A percentile compares a stretch with the other conserved stretches of the same genome.
These are phyloP conservation scores for Tuber microsphaerosporum DNA, from an alignment of 495 filamentous ascomycete species.

Conservation along the genomic window DNA sequence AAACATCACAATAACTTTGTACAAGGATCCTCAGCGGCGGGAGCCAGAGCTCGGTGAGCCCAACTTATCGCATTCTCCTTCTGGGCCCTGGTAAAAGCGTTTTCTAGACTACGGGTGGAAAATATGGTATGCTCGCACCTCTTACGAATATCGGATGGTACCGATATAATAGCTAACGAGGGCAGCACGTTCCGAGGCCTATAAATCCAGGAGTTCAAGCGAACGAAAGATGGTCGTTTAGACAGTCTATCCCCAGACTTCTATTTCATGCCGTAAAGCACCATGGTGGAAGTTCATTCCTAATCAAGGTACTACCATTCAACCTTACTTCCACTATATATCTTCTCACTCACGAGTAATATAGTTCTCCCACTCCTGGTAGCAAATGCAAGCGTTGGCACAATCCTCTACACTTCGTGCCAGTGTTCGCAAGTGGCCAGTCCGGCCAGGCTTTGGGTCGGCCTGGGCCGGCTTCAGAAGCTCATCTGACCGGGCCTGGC, in stretches of 20 bases:
- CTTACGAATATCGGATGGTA: background rate
- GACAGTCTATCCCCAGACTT: constrained; percentile 69
- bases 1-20: constrained; percentile 28
- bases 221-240: constrained; percentile 58
- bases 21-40: constrained; percentile 58
- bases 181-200: constrained; percentile 49
- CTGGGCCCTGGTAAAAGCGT: constrained; percentile 77
- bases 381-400: constrained; percentile 78
- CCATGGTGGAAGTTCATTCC: constrained; percentile 80
- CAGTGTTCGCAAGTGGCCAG: too few relatives aligned
- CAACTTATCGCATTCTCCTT: constrained; percentile 83
- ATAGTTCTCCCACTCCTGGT: constrained; percentile 69
- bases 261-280: constrained; percentile 69
- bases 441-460: too few relatives aligned
- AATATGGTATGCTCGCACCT: constrained; percentile 54
- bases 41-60: constrained; percentile 69
- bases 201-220: constrained; percentile 56
- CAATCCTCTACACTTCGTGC: constrained; percentile 81
- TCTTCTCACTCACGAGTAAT: background rate
- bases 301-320: constrained; percentile 51
- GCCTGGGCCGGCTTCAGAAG: too few relatives aligned
- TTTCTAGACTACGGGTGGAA: constrained; percentile 81
- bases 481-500: too few relatives aligned
- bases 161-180: background rate
- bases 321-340: constrained; percentile 1